A percentile compares a stretch with the other conserved stretches of the same genome.
Conservation (phyloP, 768 basidiomycete species). For the Calocera cornea region DNA sequence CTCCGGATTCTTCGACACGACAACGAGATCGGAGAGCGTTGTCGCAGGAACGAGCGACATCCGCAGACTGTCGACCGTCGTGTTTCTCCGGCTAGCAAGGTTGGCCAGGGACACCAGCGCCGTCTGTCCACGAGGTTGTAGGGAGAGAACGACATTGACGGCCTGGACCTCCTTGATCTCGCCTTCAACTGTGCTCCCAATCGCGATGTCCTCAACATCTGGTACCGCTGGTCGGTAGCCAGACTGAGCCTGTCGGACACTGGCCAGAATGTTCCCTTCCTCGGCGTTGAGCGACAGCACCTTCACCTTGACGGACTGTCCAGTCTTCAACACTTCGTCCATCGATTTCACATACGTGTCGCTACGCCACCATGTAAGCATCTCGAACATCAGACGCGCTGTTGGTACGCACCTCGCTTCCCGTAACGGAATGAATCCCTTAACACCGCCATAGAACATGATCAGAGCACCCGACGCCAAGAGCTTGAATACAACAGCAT, state of each 20-base stretch:
- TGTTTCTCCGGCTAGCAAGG: constrained; percentile 62
- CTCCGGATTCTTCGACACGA: constrained; percentile 78
- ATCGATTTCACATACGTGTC: constrained; percentile 38
- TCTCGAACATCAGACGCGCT: neutral
- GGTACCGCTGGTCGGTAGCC: constrained; percentile 35
- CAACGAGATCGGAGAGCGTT: constrained; percentile 58
- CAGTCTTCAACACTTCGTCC: constrained; percentile 51
- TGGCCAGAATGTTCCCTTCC: constrained; percentile 58
- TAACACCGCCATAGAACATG: constrained; percentile 81
- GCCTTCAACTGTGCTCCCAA: constrained; percentile 62
- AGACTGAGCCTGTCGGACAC: constrained; percentile 65
- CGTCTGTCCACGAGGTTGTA: constrained; percentile 54
- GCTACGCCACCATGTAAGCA: constrained; percentile 28
- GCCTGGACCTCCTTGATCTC: constrained; percentile 69
- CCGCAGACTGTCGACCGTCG: constrained; percentile 54
- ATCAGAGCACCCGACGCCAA: constrained; percentile 67
- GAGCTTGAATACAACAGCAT: constrained; percentile 76
- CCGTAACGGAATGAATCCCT: constrained; percentile 62
- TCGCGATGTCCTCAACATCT: constrained; percentile 60
- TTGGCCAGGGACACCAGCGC: constrained; percentile 81
- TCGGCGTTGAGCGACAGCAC: constrained; percentile 51
- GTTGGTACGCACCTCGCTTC: constrained; percentile 57
- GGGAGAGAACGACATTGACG: constrained; percentile 61
- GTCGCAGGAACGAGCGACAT: constrained; percentile 52
- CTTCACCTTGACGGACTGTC: constrained; percentile 74